Percentiles rank a stretch among this genome's conserved stretches.
Evolutionary conservation across 305 asterid genomes (phyloP).

Genomic region (Salvia sclarea): DNA sequence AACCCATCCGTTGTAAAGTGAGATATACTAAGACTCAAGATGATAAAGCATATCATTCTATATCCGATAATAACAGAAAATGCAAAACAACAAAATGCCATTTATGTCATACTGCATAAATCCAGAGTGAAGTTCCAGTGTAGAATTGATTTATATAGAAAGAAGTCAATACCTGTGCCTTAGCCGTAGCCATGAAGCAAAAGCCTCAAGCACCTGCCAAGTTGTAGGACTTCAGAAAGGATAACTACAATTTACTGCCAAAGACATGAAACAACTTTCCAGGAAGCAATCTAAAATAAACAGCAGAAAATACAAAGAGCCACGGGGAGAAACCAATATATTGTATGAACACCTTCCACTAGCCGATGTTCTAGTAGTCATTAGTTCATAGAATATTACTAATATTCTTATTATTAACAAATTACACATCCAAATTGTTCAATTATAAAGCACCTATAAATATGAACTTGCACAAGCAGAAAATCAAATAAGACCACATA

Average conservation of each 20-base stretch:
- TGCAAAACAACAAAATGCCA: conserved; percentile 14
- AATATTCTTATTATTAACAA: conserved; percentile 5
- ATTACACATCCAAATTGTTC: conserved; percentile 13
- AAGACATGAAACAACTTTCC: conserved; percentile 24
- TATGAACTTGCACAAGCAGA: conserved; percentile 7
- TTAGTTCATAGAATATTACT: not conserved
- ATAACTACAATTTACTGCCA: conserved; percentile 21
- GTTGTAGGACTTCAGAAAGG: conserved; percentile 34
- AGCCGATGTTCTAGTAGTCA: not conserved
- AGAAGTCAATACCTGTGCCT: conserved; percentile 76
- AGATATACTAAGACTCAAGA: conserved; percentile 16
- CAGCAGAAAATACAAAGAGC: conserved; percentile 4
- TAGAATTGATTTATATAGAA: conserved; percentile 17
- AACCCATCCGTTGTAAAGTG: conserved; percentile 14
- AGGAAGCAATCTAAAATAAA: conserved; percentile 10
- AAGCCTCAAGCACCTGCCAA: conserved; percentile 91
- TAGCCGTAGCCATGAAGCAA: conserved; percentile 98
- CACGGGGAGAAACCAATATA: not conserved
- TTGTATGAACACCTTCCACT: not conserved
- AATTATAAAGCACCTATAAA: conserved; percentile 8
- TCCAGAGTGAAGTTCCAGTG: conserved; percentile 22
- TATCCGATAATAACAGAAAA: conserved; percentile 15
- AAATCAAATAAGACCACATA: conserved; percentile 38
- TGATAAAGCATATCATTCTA: conserved; percentile 10
- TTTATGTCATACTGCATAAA: conserved; percentile 15